A percentile compares a stretch with the other conserved stretches of the same genome.
phyloP scores from a whole-genome alignment of 2,329 filamentous ascomycete genomes.

The Penicillium carneum region DNA sequence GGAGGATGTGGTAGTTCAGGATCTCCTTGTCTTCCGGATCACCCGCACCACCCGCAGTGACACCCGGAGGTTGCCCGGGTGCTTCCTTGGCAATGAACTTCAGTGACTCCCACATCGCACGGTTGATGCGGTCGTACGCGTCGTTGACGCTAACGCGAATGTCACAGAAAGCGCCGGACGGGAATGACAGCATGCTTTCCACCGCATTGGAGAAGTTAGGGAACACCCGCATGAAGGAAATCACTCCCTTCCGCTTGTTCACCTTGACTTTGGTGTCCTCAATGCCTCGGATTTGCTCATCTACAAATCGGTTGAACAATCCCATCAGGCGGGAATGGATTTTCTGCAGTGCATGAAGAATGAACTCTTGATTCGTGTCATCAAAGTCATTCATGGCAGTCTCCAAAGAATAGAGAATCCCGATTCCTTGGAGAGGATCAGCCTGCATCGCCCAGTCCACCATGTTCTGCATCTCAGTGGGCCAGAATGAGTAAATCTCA shows the following conservation, averaged over 20 bases:
- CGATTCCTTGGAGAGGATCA: constrained; percentile 91
- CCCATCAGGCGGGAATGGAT: constrained; percentile 76
- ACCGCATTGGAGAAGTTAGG: constrained; percentile 82
- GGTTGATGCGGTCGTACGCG: constrained; percentile 87
- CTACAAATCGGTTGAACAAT: constrained; percentile 86
- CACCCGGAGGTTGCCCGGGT: constrained; percentile 62
- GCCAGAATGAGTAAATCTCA: constrained; percentile 82
- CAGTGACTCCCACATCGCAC: constrained; percentile 95
- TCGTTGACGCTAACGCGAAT: constrained; percentile 81
- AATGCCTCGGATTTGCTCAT: constrained; percentile 92
- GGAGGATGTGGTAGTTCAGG: constrained; percentile 92
- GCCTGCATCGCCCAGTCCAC: constrained; percentile 82
- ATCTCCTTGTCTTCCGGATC: constrained; percentile 92
- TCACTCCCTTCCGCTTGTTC: constrained; percentile 96
- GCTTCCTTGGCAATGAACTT: constrained; percentile 87
- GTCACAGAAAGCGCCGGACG: constrained; percentile 64
- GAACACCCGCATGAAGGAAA: constrained; percentile 92
- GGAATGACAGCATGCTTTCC: constrained; percentile 77
- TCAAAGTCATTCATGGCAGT: constrained; percentile 78
- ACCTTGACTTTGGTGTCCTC: constrained; percentile 99
- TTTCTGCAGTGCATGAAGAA: constrained; percentile 79
- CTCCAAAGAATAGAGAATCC: constrained; percentile 81
- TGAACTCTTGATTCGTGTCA: constrained; percentile 91
- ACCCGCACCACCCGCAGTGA: constrained; percentile 58
- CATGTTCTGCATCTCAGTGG: constrained; percentile 76